These are phyloP conservation scores for Xylariaceae sp. DNA, from an alignment of 2,329 filamentous ascomycete species.

Conservation along the genomic window DNA sequence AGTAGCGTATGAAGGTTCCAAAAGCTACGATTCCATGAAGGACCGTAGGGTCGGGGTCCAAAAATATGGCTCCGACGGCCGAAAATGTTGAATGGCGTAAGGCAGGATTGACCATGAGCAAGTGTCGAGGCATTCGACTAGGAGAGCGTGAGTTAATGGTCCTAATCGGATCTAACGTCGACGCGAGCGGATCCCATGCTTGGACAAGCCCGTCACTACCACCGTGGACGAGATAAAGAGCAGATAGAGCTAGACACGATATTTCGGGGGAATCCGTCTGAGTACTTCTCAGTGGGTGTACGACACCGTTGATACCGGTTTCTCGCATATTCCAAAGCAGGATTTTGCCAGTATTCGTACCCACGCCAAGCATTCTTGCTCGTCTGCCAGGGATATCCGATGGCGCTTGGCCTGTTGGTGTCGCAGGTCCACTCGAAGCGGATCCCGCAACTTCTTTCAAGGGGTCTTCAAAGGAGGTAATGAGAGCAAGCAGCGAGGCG, in stretches of 20 bases:
- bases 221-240: constrained; percentile 87
- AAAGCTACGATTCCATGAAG: constrained; percentile 86
- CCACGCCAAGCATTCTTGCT: constrained; percentile 77
- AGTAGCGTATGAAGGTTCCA: constrained; percentile 86
- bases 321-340: constrained; percentile 85
- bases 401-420: constrained; percentile 44
- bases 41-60: constrained; percentile 85
- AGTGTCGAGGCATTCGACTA: constrained; percentile 76
- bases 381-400: constrained; percentile 81
- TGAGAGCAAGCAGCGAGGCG: constrained; percentile 69
- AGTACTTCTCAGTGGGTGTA: constrained; percentile 77
- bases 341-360: constrained; percentile 77
- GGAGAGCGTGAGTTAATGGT: constrained; percentile 87
- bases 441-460: constrained; percentile 58
- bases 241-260: constrained; percentile 78
- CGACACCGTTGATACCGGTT: constrained; percentile 56
- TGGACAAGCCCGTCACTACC: constrained; percentile 95
- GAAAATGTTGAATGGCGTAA: constrained; percentile 74
- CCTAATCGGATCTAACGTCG: constrained; percentile 74
- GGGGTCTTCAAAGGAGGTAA: constrained; percentile 79
- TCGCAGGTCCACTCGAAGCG: constrained; percentile 52
- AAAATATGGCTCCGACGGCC: constrained; percentile 78
- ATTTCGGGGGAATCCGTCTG: constrained; percentile 90
- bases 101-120: constrained; percentile 56
- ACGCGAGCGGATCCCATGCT: constrained; percentile 94